Conservation (phyloP, 352 stramenopile genomes). For the Pythium rishiriense region DNA sequence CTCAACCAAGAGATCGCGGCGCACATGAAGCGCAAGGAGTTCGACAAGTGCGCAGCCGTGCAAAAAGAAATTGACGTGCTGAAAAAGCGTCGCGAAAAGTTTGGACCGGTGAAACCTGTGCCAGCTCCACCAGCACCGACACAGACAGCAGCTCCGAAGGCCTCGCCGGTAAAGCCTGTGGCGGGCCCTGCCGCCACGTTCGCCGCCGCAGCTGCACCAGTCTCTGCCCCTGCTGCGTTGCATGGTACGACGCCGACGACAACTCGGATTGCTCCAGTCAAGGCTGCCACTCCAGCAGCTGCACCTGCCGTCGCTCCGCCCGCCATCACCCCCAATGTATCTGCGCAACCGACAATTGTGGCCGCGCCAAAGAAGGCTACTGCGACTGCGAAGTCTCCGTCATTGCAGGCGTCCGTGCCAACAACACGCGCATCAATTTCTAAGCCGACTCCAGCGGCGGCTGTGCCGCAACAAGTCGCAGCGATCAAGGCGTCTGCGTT, state of each 20-base stretch:
- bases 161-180: constrained; percentile 13
- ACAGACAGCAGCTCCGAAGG: constrained; percentile 6
- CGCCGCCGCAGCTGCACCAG: constrained; percentile 14
- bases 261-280: constrained; percentile 6
- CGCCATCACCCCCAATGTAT: constrained; percentile 6
- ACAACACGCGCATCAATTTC: constrained; percentile 18
- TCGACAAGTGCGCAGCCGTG: constrained; percentile 84
- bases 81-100: constrained; percentile 70
- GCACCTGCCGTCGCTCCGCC: constrained; percentile 6
- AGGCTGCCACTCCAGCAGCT: background rate
- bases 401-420: constrained; percentile 4
- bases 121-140: constrained; percentile 15
- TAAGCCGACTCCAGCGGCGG: constrained; percentile 12
- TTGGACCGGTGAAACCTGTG: constrained; percentile 32
- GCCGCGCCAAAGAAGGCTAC: constrained; percentile 18
- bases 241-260: constrained; percentile 19
- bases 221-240: constrained; percentile 25
- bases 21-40: constrained; percentile 82
- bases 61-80: constrained; percentile 83
- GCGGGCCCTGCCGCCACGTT: constrained; percentile 14
- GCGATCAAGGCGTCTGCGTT: constrained; percentile 18
- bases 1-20: constrained; percentile 67
- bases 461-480: constrained; percentile 9
- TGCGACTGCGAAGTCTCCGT: constrained; percentile 16
- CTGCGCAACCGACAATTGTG: constrained; percentile 17